phyloP scores from a whole-genome alignment of 257 asterid species.

The Ballota nigra region DNA sequence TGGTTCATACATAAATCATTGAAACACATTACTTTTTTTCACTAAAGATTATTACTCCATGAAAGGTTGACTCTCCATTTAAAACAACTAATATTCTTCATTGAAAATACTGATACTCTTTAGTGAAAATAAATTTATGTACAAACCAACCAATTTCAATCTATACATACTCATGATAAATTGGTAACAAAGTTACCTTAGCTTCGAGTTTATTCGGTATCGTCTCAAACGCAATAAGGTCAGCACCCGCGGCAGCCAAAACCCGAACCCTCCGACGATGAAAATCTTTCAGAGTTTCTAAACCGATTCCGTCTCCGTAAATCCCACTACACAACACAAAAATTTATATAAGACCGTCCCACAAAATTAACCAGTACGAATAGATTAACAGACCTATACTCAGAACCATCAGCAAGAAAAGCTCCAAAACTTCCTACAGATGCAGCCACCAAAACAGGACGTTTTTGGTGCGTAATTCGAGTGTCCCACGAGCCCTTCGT shows the following conservation, averaged over 20 bases:
- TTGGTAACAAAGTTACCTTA: constrained; percentile 33
- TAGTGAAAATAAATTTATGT: too few species aligned
- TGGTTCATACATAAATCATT: too few species aligned
- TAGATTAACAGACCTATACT: constrained; percentile 48
- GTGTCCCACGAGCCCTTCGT: constrained; percentile 49
- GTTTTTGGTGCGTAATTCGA: constrained; percentile 15
- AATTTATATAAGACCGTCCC: too few species aligned
- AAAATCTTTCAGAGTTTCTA: constrained; percentile 67
- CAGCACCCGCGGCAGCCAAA: constrained; percentile 76
- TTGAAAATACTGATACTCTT: too few species aligned
- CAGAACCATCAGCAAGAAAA: constrained; percentile 83
- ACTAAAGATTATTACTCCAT: too few species aligned
- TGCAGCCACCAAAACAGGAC: constrained; percentile 70
- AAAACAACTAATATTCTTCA: too few species aligned
- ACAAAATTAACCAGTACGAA: not conserved
- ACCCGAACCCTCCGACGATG: constrained; percentile 81
- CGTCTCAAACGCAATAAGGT: constrained; percentile 83
- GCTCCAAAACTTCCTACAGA: constrained; percentile 94
- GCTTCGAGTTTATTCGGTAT: constrained; percentile 84
- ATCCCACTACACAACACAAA: constrained; percentile 47
- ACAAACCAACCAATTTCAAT: too few species aligned
- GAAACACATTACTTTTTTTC: too few species aligned
- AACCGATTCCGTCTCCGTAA: constrained; percentile 50
- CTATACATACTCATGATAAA: too few species aligned
- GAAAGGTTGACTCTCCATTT: too few species aligned